Evolutionary conservation across 805 yeast genomes (phyloP), one percentile per base, ranked within the genome.

Genomic region (Metschnikowia gelsemii): DNA sequence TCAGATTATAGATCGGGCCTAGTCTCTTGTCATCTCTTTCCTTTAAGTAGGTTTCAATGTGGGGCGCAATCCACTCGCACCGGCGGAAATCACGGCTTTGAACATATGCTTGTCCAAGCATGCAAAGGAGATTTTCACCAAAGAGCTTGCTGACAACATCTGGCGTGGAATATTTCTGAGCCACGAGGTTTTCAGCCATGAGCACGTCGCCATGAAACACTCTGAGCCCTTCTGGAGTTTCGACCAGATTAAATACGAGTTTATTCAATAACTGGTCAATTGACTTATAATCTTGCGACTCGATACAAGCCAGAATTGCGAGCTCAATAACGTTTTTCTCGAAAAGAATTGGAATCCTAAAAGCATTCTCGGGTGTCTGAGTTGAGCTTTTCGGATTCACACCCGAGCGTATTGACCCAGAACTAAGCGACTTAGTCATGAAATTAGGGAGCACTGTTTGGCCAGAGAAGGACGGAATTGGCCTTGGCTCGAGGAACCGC

Each of bases 211-310:
- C 30, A 22, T 28, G 30, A 4, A 25, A 21, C 4, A 50, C 24
- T 22, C 29, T 30, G 3, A 42, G 20, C 11, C 51, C 54, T 1
- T 38, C 33, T 5, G 35, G 20, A 5, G 46, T 37, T 12, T 37
- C 38, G 4, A 46, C 32, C 55, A 51, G 53, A 26, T 40, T 38
- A 23, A 40, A 38, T 13, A 67, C 44, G 4, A 68, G 44, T 44
- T 66, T 69, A 41, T 56, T 60, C 35, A 66, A 48, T 13, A 69
- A 42, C n/a, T 52, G 43, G 44, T 68, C 73, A 25, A 69, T 52
- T 35, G 59, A 56, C 20, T 57, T 59, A 42, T 44, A 59, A 35
- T 55, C 51, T 7, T 56, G 39, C 13, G 63, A 45, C 11, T 56
- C 49, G 12, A 61, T 52, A 37, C 71, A 66, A 2, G 56, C 59